Base-by-base conservation (phyloP, 495 filamentous ascomycete species). In the Penicillium psychrofluorescens region DNA sequence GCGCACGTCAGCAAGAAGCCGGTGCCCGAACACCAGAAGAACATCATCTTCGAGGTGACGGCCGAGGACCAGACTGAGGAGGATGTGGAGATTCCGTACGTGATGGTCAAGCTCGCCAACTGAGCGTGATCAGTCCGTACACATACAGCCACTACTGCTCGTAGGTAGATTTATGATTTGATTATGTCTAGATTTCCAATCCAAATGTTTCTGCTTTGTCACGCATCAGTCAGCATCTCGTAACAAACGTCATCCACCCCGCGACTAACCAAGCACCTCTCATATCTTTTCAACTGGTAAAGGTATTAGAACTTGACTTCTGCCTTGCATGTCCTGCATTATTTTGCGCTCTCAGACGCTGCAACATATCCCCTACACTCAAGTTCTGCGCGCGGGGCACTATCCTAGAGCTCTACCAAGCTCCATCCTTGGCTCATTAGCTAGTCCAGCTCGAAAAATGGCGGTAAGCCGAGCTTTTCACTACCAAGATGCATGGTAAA, bases 81-180 rank as follows among this genome's bases (percentile, higher is more conserved):
- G 70, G 94, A 99, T 66, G 90, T 97, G 6, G 94, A 99, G 68
- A 83, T 97, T 51, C 94, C 94, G 7, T 96, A 95, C 63, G 88
- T 97, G 57, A 95, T 91, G 85, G 79, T 95, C 53, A 88, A 84
- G 72, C 62, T 83, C 55, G 53, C 54, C 39, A 69, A 74, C 61
- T 72, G 61, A 56, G 46, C n/a, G 9, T 8, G 40, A 22, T 22
- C 22, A 22, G 22, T 4, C 22, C 12, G 22, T 34, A 34, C 10
- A 34, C 32, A 9, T 34, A 34, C 32, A 34, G 9, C 9, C 32
- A 10, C n/a, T 7, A 12, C 2, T 9, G 32, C 32, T 34, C 22
- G 22, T 22, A 22, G 2, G 22, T 22, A 22, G 22, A 22, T 22
- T 22, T 22, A 22, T 6, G 22, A 16, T 16, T 1, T 22, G 22